Conservation (phyloP, 352 stramenopile genomes). For the Phytophthora idaei region DNA sequence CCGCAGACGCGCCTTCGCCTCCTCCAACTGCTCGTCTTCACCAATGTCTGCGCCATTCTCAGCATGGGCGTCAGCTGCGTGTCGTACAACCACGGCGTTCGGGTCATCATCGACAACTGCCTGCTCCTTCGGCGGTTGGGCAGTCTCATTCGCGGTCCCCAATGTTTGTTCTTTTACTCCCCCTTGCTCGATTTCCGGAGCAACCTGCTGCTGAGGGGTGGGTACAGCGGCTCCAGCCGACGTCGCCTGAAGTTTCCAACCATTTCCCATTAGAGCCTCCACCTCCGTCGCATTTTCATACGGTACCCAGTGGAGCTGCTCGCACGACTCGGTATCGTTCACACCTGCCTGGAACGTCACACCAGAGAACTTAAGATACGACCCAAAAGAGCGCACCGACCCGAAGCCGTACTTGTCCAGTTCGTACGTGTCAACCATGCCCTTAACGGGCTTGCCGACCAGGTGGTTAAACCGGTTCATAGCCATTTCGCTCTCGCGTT, state of each 20-base stretch:
- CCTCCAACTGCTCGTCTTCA: slow-evolving; percentile 35
- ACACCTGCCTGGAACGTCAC: slow-evolving; percentile 53
- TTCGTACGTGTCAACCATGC: slow-evolving; percentile 61
- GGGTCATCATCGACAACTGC: slow-evolving; percentile 37
- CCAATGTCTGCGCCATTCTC: slow-evolving; percentile 52
- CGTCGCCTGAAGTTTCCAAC: slow-evolving; percentile 47
- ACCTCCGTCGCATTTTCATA: slow-evolving; percentile 61
- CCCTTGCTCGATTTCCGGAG: slow-evolving; percentile 17
- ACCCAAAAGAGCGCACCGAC: slow-evolving; percentile 54
- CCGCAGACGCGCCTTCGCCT: slow-evolving; percentile 45
- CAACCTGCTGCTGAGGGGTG: slow-evolving; percentile 28
- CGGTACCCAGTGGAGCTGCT: slow-evolving; percentile 75
- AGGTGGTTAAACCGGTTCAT: slow-evolving; percentile 65
- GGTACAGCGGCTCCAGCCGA: slow-evolving; percentile 5
- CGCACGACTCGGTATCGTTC: slow-evolving; percentile 64
- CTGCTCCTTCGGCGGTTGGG: slow-evolving; percentile 28
- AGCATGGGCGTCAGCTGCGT: slow-evolving; percentile 42
- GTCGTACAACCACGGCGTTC: slow-evolving; percentile 34
- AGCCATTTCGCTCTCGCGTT: slow-evolving; percentile 56
- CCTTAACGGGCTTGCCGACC: slow-evolving; percentile 63
- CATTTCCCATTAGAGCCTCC: slow-evolving; percentile 51
- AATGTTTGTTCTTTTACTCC: background rate
- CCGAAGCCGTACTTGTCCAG: slow-evolving; percentile 68
- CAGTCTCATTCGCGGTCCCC: background rate
- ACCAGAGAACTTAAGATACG: slow-evolving; percentile 66